A percentile compares a stretch with the other conserved stretches of the same genome.
These are phyloP conservation scores for Penicillium janthinellum DNA, from an alignment of 2,329 filamentous ascomycete genomes.

Conservation along the genomic window DNA sequence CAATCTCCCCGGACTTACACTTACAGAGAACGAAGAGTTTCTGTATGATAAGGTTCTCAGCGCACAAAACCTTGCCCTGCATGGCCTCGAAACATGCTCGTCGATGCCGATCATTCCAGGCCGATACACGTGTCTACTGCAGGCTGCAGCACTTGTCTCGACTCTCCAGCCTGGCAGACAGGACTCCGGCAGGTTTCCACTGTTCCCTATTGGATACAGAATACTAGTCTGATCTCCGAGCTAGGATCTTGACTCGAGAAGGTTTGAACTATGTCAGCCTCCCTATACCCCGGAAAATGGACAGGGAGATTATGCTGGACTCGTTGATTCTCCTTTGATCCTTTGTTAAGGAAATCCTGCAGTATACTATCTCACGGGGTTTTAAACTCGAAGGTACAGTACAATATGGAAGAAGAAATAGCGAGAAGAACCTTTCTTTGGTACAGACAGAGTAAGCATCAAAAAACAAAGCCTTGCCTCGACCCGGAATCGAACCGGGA, in stretches of 20 bases:
- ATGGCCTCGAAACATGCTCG: not conserved
- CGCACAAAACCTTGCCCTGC: not conserved
- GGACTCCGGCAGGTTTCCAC: not conserved
- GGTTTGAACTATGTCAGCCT: constrained; percentile 5
- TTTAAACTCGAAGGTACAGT: no score
- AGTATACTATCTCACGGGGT: no score
- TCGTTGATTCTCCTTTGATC: not conserved
- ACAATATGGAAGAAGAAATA: not conserved
- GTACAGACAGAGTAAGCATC: not conserved
- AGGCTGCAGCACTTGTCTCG: not conserved
- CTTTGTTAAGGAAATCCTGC: not conserved
- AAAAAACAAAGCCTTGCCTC: not conserved
- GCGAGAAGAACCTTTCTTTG: not conserved
- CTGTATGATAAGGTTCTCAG: not conserved
- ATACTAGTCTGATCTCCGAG: not conserved
- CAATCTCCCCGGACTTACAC: not conserved
- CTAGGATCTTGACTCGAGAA: constrained; percentile 11
- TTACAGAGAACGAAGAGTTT: not conserved
- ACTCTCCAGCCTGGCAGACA: not conserved
- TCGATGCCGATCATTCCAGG: not conserved
- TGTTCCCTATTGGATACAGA: not conserved
- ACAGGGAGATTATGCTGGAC: not conserved
- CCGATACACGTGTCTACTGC: not conserved
- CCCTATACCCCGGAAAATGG: constrained; percentile 9
- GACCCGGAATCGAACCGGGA: constrained; percentile 1